Evolutionary conservation across 2,329 filamentous ascomycete species (phyloP), one percentile per base, ranked within the genome.

Genomic region (Curvularia lunata): DNA sequence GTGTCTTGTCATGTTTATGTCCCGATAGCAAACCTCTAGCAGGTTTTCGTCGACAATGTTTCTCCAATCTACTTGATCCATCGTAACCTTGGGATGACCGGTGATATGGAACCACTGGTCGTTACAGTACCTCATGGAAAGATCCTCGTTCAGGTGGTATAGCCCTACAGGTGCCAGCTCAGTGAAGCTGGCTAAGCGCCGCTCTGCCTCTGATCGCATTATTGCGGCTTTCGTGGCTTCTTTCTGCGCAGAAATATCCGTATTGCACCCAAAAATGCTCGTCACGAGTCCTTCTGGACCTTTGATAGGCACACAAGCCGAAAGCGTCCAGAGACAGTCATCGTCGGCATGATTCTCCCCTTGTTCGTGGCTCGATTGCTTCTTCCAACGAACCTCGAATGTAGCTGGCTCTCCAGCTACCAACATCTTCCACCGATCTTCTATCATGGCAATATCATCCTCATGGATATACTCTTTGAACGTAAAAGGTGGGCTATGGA

Each of bases 301-400:
- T 16, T 64, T 56, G 19, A 72, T 57, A 6, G 69, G 65, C 13
- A 69, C 57, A 40, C 68, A 68, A 7, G 64, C 61, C 18, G 62
- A 61, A 6, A 69, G 55, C 5, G 70, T 59, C 66, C 68, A 70
- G 9, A 63, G 50, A 38, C 48, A 41, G 45, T 53, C 8, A 27
- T 62, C 38, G 21, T 42, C 8, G 21, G 28, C 19, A 40, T 54
- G 19, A 41, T 54, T 38, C 16, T n/a, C 37, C 10, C 34, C 21
- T 18, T 47, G 34, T 3, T 38, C 27, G 42, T 46, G 12, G 1
- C 37, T 34, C 25, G 37, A 8, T 12, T 48, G 28, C 40, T 47
- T 57, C 48, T 68, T 70, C 69, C 68, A 72, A 45, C 67, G 55
- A 58, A 71, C 67, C 43, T 72, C 69, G 45, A 70, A 72, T 9